A percentile compares a stretch with the other conserved stretches of the same genome.
phyloP scores from a whole-genome alignment of 1,284 basidiomycete species.

The Papiliotrema nemorosa region DNA sequence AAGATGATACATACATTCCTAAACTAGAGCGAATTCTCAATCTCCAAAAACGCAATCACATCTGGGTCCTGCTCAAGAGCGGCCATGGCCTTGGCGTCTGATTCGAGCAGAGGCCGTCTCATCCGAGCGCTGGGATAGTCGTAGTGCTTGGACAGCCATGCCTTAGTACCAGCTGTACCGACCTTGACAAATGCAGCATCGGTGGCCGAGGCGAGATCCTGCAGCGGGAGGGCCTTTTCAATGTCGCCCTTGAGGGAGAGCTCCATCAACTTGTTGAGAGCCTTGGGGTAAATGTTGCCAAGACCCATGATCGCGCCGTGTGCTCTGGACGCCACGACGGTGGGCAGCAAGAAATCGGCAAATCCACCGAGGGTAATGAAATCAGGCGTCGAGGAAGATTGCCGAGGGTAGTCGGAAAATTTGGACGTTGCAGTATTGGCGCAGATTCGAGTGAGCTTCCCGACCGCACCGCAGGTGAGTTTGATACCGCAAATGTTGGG shows the following conservation, averaged over 20 bases:
- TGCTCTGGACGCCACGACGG: constrained; percentile 56
- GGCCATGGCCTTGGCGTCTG: constrained; percentile 56
- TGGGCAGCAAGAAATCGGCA: constrained; percentile 70
- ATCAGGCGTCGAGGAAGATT: constrained; percentile 50
- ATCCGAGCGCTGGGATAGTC: constrained; percentile 65
- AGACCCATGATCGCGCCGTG: constrained; percentile 80
- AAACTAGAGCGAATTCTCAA: constrained; percentile 54
- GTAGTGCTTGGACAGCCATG: constrained; percentile 62
- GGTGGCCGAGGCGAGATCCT: constrained; percentile 72
- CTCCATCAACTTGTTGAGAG: constrained; percentile 62
- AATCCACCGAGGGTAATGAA: constrained; percentile 78
- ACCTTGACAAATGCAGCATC: constrained; percentile 75
- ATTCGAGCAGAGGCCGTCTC: constrained; percentile 69
- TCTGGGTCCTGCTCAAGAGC: constrained; percentile 67
- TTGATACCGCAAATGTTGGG: constrained; percentile 69
- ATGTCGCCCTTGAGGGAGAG: constrained; percentile 57
- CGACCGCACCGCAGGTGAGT: constrained; percentile 84
- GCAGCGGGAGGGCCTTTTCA: constrained; percentile 66
- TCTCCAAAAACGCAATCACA: constrained; percentile 61
- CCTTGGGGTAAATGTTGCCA: constrained; percentile 67
- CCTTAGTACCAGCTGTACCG: constrained; percentile 79
- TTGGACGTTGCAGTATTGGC: constrained; percentile 59
- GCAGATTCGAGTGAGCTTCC: constrained; percentile 80
- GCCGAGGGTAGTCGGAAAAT: constrained; percentile 60
- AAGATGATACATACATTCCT: too few relatives aligned